Conservation (phyloP, 83 land plant genomes). For the Picea abies region DNA sequence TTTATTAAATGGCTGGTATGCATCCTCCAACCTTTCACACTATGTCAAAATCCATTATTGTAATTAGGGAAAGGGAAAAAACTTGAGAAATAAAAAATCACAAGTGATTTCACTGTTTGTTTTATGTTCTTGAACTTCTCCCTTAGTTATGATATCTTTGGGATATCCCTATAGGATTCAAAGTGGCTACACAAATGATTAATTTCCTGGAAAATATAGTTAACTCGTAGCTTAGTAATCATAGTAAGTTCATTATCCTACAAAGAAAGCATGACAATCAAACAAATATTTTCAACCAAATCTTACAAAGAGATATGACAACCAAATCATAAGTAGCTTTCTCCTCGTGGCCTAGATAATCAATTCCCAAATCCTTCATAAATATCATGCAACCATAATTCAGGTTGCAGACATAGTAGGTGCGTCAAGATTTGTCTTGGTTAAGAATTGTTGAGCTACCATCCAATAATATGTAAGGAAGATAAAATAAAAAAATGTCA, state of each 20-base stretch:
- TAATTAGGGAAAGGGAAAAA: constrained; percentile 17
- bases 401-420: no score
- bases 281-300: constrained; percentile 15
- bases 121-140: constrained; percentile 96
- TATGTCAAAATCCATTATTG: no score
- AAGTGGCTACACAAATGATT: constrained; percentile 96
- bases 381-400: no score
- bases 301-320: constrained; percentile 38
- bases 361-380: no score
- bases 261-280: not conserved
- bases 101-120: constrained; percentile 88
- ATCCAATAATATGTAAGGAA: no score
- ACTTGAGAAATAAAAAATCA: constrained; percentile 94
- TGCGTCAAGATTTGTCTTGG: no score
- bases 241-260: not conserved
- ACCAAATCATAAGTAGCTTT: no score
- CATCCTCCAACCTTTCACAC: no score
- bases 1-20: no score
- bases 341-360: no score
- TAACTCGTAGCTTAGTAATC: not conserved
- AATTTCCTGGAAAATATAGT: constrained; percentile 69
- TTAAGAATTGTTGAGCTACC: no score
- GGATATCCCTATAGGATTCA: constrained; percentile 95
- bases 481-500: no score
- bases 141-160: constrained; percentile 91